Percentiles rank a stretch among this genome's conserved stretches.
These are phyloP conservation scores for Apiosordaria backusii DNA, from an alignment of 495 filamentous ascomycete genomes.

Conservation along the genomic window DNA sequence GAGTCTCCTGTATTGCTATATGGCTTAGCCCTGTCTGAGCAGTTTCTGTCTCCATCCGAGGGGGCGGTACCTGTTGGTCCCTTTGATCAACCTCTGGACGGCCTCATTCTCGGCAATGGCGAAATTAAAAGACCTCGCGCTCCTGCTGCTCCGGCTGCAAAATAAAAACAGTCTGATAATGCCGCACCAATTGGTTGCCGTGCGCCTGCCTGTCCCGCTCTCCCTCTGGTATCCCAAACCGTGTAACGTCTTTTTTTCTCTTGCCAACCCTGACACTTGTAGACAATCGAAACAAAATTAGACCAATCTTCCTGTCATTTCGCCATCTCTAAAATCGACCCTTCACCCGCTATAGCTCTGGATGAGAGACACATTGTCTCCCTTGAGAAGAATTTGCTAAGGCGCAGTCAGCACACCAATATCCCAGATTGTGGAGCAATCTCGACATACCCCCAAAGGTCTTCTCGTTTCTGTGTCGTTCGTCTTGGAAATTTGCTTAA, in stretches of 20 bases:
- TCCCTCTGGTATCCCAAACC: conserved; percentile 21
- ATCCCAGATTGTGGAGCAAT: neutral
- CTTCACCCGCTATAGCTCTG: conserved; percentile 62
- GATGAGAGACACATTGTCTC: conserved; percentile 94
- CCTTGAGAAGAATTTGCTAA: conserved; percentile 95
- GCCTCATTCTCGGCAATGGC: conserved; percentile 45
- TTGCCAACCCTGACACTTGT: neutral
- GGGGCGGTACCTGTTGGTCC: conserved; percentile 40
- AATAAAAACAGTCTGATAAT: conserved; percentile 10
- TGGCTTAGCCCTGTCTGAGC: conserved; percentile 84
- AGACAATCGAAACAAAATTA: neutral
- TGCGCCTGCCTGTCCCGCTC: conserved; percentile 14
- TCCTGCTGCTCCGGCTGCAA: conserved; percentile 15
- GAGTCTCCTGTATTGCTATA: conserved; percentile 58
- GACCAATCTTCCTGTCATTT: conserved; percentile 5
- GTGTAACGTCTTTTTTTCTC: neutral
- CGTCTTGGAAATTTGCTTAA: conserved; percentile 77
- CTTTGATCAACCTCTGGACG: conserved; percentile 46
- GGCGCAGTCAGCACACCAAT: conserved; percentile 24
- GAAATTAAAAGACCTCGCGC: conserved; percentile 36
- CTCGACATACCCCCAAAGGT: conserved; percentile 59
- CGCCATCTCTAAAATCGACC: neutral
- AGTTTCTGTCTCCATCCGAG: conserved; percentile 59
- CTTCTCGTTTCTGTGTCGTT: conserved; percentile 71
- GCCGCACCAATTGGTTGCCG: conserved; percentile 11